Evolutionary conservation across 108 stramenopile genomes (phyloP), one percentile per base, ranked within the genome.

Genomic region (Cyclostephanos invisitatus): DNA sequence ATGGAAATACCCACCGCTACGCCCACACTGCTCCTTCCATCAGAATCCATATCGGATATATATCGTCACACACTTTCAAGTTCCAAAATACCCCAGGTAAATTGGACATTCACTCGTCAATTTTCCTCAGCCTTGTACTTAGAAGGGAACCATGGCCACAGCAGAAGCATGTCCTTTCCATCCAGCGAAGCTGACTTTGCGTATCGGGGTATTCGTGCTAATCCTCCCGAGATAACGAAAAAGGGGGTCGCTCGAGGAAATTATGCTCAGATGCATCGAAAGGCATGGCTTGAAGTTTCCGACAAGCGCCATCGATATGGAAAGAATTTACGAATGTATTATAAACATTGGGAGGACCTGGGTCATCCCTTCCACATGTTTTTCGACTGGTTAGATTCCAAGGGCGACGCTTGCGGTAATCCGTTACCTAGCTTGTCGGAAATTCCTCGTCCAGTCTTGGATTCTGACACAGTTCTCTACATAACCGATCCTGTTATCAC

Each of bases 231-330:
- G 65, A 86, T 93, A 14, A 89, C 88, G 17, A 85, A 87, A 62
- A 81, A 84, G 18, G 92, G 92, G 2, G 76, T 90, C 24, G 72
- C 85, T 9, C 77, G 91, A 22, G 91, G 89, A 25, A 94, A 94
- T 59, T 86, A 89, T 49, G 86, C 89, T 2, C 84, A 87, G 47
- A 67, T 94, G 18, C 91, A 94, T 62, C 68, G 93, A 6, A 91
- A 91, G 55, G 93, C 93, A 7, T 94, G 93, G 93, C 67, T 96
- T 50, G 95, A 96, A 72, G 95, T 96, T 5, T 86, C 88, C 54
- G 95, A 96, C 72, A 89, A 88, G 58, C 84, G 95, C 64, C 96
- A 97, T 78, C 86, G 96, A 28, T 97, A 97, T 60, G 94, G 91
- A 24, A 97, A 97, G 69, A 93, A 97, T 69, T 80, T 97, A 25